Evolutionary conservation across 306 rosid species (phyloP).

Genomic region (Cucurbita moschata): DNA sequence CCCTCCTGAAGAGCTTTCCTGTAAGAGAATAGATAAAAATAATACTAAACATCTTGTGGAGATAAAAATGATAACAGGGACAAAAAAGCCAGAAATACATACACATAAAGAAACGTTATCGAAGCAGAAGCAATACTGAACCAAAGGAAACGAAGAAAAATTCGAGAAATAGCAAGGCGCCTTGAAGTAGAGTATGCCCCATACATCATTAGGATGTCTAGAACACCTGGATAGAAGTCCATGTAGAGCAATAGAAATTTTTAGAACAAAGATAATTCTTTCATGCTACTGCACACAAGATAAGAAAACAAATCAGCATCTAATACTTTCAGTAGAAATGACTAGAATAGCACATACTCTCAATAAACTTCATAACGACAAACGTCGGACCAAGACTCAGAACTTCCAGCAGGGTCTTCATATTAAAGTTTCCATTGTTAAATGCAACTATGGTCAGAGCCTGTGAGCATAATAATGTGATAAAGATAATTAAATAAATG

Average conservation of each 20-base stretch:
- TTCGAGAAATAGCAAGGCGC: slow-evolving; percentile 55
- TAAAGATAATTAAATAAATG: neutral
- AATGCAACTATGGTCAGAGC: slow-evolving; percentile 75
- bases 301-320: neutral
- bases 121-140: slow-evolving; percentile 60
- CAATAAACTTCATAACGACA: slow-evolving; percentile 70
- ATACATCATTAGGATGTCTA: slow-evolving; percentile 85
- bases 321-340: neutral
- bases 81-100: slow-evolving; percentile 15
- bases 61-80: neutral
- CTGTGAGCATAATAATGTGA: slow-evolving; percentile 25
- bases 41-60: slow-evolving; percentile 4
- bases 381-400: slow-evolving; percentile 94
- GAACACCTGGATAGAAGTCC: slow-evolving; percentile 45
- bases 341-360: slow-evolving; percentile 44
- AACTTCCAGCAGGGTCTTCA: slow-evolving; percentile 61
- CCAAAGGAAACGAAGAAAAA: slow-evolving; percentile 82
- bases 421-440: slow-evolving; percentile 42
- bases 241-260: neutral
- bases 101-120: slow-evolving; percentile 70
- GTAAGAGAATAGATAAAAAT: slow-evolving; percentile 16
- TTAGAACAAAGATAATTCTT: neutral
- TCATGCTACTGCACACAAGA: neutral
- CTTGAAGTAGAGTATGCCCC: slow-evolving; percentile 88
- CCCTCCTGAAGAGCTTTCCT: slow-evolving; percentile 85